Percentiles rank a stretch among this genome's conserved stretches.
Evolutionary conservation across 768 basidiomycete species (phyloP).

Genomic region (Pleurotus platypus): DNA sequence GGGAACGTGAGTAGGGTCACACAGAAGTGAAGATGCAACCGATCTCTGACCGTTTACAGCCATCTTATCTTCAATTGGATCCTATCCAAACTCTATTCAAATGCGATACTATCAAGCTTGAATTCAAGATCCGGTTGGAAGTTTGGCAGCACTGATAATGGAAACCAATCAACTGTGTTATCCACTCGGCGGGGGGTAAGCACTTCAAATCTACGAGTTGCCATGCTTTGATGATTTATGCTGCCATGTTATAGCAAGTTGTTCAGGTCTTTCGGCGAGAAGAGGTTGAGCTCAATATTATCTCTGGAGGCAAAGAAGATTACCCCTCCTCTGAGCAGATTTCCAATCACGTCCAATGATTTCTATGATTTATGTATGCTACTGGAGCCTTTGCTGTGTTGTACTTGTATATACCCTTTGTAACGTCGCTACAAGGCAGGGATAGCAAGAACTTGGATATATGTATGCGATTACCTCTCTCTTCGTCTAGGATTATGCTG

Average conservation of each 20-base stretch:
- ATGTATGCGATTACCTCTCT: too few species aligned
- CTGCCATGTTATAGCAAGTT: neutral
- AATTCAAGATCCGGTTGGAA: conserved; percentile 30
- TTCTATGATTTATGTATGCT: too few species aligned
- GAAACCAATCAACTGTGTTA: neutral
- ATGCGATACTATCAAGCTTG: conserved; percentile 32
- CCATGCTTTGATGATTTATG: neutral
- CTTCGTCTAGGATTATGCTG: too few species aligned
- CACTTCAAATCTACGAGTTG: too few species aligned
- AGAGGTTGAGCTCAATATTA: neutral
- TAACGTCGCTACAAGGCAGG: too few species aligned
- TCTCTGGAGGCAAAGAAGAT: neutral
- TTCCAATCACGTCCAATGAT: too few species aligned
- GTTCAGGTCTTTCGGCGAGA: neutral
- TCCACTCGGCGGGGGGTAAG: neutral
- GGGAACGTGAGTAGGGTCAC: conserved; percentile 16
- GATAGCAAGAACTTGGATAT: too few species aligned
- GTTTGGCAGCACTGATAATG: conserved; percentile 8
- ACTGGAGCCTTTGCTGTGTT: too few species aligned
- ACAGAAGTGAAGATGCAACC: neutral
- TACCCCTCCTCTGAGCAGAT: neutral
- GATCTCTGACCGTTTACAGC: conserved; percentile 13
- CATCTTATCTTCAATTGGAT: conserved; percentile 35
- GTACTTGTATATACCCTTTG: too few species aligned
- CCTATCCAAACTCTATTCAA: conserved; percentile 38